Percentiles rank a stretch among this genome's conserved stretches.
Evolutionary conservation across 352 stramenopile genomes (phyloP).

Genomic region (Phytophthora brassicae): DNA sequence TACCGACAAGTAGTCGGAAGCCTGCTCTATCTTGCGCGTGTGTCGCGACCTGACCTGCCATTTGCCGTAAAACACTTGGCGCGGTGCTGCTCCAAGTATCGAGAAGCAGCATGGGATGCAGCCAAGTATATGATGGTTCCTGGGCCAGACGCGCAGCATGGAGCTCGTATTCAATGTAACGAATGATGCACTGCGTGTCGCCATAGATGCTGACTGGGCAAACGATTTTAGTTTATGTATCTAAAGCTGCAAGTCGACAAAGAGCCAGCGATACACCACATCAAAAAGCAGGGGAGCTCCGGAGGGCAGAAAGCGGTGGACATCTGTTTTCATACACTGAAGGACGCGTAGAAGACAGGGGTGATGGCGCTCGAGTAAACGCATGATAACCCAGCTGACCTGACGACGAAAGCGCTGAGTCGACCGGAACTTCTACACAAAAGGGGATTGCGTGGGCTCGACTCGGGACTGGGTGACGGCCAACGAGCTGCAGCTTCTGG

Average conservation of each 20-base stretch:
- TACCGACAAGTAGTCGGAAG: not conserved
- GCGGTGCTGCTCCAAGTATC: not conserved
- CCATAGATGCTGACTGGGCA: constrained; percentile 25
- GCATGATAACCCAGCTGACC: not conserved
- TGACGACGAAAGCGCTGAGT: not conserved
- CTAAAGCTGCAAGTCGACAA: constrained; percentile 11
- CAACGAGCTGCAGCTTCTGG: not conserved
- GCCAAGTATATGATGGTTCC: constrained; percentile 8
- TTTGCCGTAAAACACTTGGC: constrained; percentile 4
- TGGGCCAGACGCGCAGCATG: not conserved
- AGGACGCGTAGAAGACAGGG: constrained; percentile 9
- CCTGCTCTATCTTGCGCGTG: not conserved
- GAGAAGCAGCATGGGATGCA: not conserved
- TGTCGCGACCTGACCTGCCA: not conserved
- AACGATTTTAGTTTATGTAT: constrained; percentile 19
- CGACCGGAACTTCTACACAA: not conserved
- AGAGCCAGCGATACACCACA: constrained; percentile 2
- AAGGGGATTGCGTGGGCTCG: not conserved
- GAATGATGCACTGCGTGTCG: not conserved
- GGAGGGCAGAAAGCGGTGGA: constrained; percentile 21
- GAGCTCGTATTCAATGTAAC: not conserved
- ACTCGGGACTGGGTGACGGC: not conserved
- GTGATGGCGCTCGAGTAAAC: not conserved
- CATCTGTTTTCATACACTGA: constrained; percentile 12
- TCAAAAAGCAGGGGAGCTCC: not conserved